phyloP scores from a whole-genome alignment of 1,139 yeast genomes.

The Debaryomyces psychrophilus region DNA sequence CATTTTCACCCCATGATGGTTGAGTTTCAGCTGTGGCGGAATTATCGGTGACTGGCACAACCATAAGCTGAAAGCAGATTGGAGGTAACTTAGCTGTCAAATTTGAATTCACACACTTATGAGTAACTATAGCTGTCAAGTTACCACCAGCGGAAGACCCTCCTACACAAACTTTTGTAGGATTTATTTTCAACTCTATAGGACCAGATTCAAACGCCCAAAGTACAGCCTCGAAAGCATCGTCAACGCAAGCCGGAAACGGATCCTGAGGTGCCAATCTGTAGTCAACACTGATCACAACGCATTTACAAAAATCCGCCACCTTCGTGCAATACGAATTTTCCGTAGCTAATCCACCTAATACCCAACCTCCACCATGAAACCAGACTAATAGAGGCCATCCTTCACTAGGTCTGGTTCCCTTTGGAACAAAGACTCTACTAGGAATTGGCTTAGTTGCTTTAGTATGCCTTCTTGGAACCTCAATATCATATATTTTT shows the following conservation, averaged over 20 bases:
- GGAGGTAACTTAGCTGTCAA: slow-evolving; percentile 34
- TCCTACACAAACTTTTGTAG: slow-evolving; percentile 41
- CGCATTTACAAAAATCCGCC: slow-evolving; percentile 38
- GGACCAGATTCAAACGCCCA: slow-evolving; percentile 26
- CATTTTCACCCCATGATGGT: slow-evolving; percentile 44
- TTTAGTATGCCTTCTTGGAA: slow-evolving; percentile 38
- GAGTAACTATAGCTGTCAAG: slow-evolving; percentile 45
- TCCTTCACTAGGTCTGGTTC: slow-evolving; percentile 39
- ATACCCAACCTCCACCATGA: slow-evolving; percentile 56
- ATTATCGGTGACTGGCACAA: slow-evolving; percentile 55
- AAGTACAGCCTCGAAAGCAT: slow-evolving; percentile 39
- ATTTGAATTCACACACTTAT: slow-evolving; percentile 36
- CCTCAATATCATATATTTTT: slow-evolving; percentile 33
- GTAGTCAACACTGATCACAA: slow-evolving; percentile 46
- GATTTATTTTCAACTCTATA: slow-evolving; percentile 30
- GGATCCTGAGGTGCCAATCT: slow-evolving; percentile 54
- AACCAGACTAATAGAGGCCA: slow-evolving; percentile 51
- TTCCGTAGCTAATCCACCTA: slow-evolving; percentile 50
- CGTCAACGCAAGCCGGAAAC: slow-evolving; percentile 54
- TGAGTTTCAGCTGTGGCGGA: slow-evolving; percentile 44
- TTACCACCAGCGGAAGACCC: slow-evolving; percentile 57
- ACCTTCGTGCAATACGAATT: slow-evolving; percentile 49
- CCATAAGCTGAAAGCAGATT: slow-evolving; percentile 42
- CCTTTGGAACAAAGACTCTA: slow-evolving; percentile 44
- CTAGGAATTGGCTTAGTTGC: slow-evolving; percentile 34